Percentiles rank a stretch among this genome's conserved stretches.
Evolutionary conservation across 192 early-diverging fungal genomes (phyloP).

Genomic region (Linnemannia exigua): DNA sequence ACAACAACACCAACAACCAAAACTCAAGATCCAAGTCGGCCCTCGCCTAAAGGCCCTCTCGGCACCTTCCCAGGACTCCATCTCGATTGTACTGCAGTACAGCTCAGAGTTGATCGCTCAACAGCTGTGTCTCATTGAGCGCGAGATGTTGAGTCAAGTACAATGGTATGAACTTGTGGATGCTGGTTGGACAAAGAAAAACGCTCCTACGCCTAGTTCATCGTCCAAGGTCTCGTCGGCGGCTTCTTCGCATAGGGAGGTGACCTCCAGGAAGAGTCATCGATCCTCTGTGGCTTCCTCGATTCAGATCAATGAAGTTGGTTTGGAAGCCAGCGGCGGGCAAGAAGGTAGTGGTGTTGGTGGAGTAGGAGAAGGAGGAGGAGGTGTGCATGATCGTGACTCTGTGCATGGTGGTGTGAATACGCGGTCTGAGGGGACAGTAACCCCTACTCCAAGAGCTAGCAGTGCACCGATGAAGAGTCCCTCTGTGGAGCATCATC

Average conservation of each 20-base stretch:
- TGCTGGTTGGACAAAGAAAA: conserved; percentile 65
- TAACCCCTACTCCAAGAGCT: neutral
- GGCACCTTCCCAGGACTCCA: neutral
- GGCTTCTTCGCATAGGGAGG: neutral
- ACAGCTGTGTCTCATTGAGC: conserved; percentile 71
- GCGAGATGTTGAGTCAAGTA: conserved; percentile 60
- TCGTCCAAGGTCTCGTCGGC: neutral
- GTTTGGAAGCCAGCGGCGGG: neutral
- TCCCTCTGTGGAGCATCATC: neutral
- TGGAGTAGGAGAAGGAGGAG: neutral
- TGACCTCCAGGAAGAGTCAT: neutral
- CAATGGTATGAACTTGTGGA: conserved; percentile 70
- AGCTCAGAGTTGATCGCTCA: conserved; percentile 67
- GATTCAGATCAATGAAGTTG: neutral
- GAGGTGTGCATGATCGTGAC: neutral
- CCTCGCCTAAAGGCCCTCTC: neutral
- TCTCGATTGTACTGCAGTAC: conserved; percentile 57
- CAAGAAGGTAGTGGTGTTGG: too few species aligned
- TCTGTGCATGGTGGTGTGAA: neutral
- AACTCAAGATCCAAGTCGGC: conserved; percentile 2
- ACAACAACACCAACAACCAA: neutral
- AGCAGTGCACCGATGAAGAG: neutral
- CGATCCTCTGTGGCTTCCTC: neutral
- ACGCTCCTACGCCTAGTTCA: neutral
- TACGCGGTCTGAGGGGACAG: neutral